Evolutionary conservation across 2,329 filamentous ascomycete genomes (phyloP).

Genomic region (Pseudocercospora fuligena): DNA sequence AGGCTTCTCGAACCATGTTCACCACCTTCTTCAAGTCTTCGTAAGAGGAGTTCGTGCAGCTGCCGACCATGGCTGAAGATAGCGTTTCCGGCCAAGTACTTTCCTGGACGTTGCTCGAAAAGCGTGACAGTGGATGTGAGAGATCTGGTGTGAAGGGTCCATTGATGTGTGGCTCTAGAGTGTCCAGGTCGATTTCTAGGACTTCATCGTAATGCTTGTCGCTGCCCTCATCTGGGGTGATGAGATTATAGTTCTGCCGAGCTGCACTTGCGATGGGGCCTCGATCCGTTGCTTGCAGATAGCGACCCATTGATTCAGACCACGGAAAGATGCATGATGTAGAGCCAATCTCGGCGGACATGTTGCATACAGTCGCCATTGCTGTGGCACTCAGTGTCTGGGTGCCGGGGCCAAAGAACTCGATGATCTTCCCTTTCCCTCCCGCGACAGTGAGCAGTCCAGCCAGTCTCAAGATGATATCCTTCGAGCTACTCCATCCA

Average conservation of each 20-base stretch:
- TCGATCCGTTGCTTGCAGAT: constrained; percentile 89
- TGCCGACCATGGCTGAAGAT: constrained; percentile 95
- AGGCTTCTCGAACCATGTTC: constrained; percentile 86
- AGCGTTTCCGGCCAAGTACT: constrained; percentile 97
- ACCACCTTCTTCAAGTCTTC: constrained; percentile 93
- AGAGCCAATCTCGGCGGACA: constrained; percentile 72
- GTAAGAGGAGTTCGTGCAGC: constrained; percentile 92
- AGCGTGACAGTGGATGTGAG: constrained; percentile 96
- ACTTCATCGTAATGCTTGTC: constrained; percentile 82
- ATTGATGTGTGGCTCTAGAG: constrained; percentile 98
- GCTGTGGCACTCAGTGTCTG: constrained; percentile 79
- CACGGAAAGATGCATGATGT: constrained; percentile 97
- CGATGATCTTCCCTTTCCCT: constrained; percentile 73
- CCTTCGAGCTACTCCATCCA: constrained; percentile 94
- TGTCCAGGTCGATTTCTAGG: constrained; percentile 92
- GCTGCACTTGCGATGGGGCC: constrained; percentile 88
- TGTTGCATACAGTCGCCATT: constrained; percentile 77
- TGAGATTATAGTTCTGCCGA: constrained; percentile 79
- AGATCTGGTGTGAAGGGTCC: constrained; percentile 98
- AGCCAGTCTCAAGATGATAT: constrained; percentile 96
- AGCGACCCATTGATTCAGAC: constrained; percentile 97
- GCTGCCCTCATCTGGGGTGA: constrained; percentile 84
- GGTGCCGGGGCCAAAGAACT: constrained; percentile 66
- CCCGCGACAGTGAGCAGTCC: constrained; percentile 97
- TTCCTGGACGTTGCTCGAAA: constrained; percentile 88